phyloP scores from a whole-genome alignment of 2,329 filamentous ascomycete genomes.

The Trichoderma asperellum region DNA sequence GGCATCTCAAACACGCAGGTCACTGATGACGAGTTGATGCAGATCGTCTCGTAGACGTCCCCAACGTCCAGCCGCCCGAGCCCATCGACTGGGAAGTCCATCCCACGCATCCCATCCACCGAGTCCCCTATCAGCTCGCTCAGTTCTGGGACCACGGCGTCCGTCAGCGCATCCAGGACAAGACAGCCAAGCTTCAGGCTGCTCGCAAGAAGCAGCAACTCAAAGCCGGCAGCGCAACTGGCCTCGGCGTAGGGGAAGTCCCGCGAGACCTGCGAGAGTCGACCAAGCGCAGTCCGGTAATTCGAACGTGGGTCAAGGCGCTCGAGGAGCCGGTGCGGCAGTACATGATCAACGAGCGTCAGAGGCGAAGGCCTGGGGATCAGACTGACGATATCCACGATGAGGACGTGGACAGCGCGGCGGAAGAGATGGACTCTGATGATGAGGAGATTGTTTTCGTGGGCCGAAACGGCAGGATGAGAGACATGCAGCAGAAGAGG shows the following conservation, averaged over 20 bases:
- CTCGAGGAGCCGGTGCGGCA: conserved; percentile 82
- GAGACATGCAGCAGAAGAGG: conserved; percentile 44
- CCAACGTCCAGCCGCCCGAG: conserved; percentile 80
- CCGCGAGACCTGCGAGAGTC: conserved; percentile 79
- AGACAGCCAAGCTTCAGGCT: conserved; percentile 46
- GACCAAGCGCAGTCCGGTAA: conserved; percentile 77
- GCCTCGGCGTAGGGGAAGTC: conserved; percentile 60
- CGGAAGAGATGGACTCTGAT: conserved; percentile 50
- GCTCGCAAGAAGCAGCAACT: conserved; percentile 54
- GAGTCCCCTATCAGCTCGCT: conserved; percentile 87
- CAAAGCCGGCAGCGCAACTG: conserved; percentile 47
- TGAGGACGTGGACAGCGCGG: conserved; percentile 37
- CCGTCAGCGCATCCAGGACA: conserved; percentile 55
- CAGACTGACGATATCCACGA: neutral
- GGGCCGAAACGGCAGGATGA: conserved; percentile 67
- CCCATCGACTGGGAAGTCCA: conserved; percentile 81
- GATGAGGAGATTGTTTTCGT: conserved; percentile 95
- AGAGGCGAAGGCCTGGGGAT: conserved; percentile 15
- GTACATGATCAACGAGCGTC: conserved; percentile 65
- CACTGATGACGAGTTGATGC: conserved; percentile 24
- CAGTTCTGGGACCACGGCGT: conserved; percentile 73
- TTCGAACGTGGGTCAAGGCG: conserved; percentile 78
- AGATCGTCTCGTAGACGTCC: conserved; percentile 88
- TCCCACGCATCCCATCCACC: conserved; percentile 77
- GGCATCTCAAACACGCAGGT: neutral